Conservation (phyloP, 2,329 filamentous ascomycete genomes). For the Ascochyta lentis region DNA sequence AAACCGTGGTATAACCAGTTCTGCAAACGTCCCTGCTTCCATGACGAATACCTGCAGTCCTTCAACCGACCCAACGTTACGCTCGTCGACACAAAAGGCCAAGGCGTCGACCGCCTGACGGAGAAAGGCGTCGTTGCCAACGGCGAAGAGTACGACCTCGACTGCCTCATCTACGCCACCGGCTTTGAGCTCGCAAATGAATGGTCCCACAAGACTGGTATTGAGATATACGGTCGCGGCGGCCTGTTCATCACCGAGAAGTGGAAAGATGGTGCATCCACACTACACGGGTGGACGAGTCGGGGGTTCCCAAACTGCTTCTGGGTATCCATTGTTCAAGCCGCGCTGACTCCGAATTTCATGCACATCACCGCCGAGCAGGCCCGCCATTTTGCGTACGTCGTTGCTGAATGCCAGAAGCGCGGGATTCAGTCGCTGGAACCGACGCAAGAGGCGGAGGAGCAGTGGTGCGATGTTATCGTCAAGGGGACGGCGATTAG, state of each 20-base stretch:
- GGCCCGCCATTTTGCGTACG: constrained; percentile 54
- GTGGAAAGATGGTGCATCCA: constrained; percentile 56
- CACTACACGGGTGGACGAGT: constrained; percentile 60
- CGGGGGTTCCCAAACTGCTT: constrained; percentile 64
- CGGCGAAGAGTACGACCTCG: constrained; percentile 57
- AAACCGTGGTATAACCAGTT: constrained; percentile 67
- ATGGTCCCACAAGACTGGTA: constrained; percentile 41
- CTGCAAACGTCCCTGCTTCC: constrained; percentile 70
- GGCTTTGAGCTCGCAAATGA: constrained; percentile 51
- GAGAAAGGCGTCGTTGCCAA: constrained; percentile 56
- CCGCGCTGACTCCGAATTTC: constrained; percentile 33
- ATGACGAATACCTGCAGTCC: constrained; percentile 63
- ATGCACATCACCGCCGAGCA: constrained; percentile 36
- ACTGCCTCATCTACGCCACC: constrained; percentile 57
- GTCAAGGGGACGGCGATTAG: constrained; percentile 51
- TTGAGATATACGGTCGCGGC: constrained; percentile 54
- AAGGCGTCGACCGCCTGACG: constrained; percentile 54
- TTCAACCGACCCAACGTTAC: constrained; percentile 67
- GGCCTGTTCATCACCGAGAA: constrained; percentile 56
- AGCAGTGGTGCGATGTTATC: constrained; percentile 55
- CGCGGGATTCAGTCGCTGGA: constrained; percentile 50
- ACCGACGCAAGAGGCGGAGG: constrained; percentile 54
- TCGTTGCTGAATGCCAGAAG: constrained; percentile 49
- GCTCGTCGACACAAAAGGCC: constrained; percentile 65
- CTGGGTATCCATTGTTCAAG: constrained; percentile 41